Evolutionary conservation across 1,284 basidiomycete genomes (phyloP).

Genomic region (Marasmius tenuissimus): DNA sequence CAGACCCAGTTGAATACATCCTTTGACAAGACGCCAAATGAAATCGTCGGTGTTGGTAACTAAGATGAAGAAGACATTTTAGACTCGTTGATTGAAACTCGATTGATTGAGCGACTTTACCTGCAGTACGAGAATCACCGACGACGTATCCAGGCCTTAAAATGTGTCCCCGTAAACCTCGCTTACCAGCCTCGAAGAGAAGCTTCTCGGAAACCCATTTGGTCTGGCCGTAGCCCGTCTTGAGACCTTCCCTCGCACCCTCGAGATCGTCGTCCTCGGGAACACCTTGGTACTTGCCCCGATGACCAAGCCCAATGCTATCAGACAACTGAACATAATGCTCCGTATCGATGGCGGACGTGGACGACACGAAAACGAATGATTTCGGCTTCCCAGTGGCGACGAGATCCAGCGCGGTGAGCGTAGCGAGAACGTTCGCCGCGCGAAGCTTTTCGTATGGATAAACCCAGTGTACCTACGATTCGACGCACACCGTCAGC

Average conservation of each 20-base stretch:
- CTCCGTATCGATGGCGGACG: slow-evolving; percentile 89
- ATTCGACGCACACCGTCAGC: background rate
- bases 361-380: slow-evolving; percentile 93
- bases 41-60: slow-evolving; percentile 99
- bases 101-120: slow-evolving; percentile 41
- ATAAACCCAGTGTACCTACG: slow-evolving; percentile 97
- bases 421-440: slow-evolving; percentile 89
- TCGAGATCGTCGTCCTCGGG: slow-evolving; percentile 92
- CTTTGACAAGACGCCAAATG: slow-evolving; percentile 97
- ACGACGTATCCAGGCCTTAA: slow-evolving; percentile 96
- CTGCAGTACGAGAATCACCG: slow-evolving; percentile 86
- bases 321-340: slow-evolving; percentile 91
- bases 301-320: slow-evolving; percentile 47
- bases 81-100: slow-evolving; percentile 4
- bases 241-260: slow-evolving; percentile 75
- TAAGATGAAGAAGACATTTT: slow-evolving; percentile 27
- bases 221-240: slow-evolving; percentile 94
- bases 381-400: slow-evolving; percentile 75
- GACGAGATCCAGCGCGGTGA: slow-evolving; percentile 84
- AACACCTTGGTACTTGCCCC: slow-evolving; percentile 55
- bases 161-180: slow-evolving; percentile 88
- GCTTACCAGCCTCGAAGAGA: slow-evolving; percentile 85
- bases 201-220: slow-evolving; percentile 99
- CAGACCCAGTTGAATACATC: slow-evolving; percentile 93
- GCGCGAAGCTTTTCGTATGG: slow-evolving; percentile 93